Evolutionary conservation across 1,284 basidiomycete species (phyloP), one percentile per base, ranked within the genome.

Genomic region (Neonothopanus nambi): DNA sequence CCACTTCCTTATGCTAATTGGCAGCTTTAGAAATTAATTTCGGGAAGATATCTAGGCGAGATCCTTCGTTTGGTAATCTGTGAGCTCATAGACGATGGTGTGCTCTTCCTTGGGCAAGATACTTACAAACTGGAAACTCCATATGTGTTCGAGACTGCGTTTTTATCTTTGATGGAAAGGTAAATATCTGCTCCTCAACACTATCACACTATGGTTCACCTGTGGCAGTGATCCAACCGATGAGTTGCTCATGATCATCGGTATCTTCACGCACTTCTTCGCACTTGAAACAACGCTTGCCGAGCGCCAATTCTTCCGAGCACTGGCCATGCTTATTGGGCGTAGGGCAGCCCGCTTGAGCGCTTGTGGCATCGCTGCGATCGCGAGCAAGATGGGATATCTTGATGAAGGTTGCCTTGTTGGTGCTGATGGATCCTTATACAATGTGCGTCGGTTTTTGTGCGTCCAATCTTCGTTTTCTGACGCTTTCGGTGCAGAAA

Each of bases 81-180:
- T 69, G 96, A 99, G 70, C 85, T 99, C 59, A 94, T 98, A 67
- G 96, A 99, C 68, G 89, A 95, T 61, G 96, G 96, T 68, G 90
- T 95, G 24, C 82, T 99, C 52, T 99, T 99, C 86, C 80, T 98
- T 36, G 95, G 96, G 39, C 96, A 98, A 74, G 93, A 95, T 72
- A 97, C 95, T 1, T 97, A 98, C 82, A 98, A 98, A 77, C 82
- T 98, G 49, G 95, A 98, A 72, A 92, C 85, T 62, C 81, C 93
- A 6, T 95, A 96, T 69, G 87, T 81, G 40, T 89, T 99, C 66
- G 96, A 99, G 72, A 99, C 96, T 1, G 96, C 96, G 1, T 98
- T 98, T 79, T 76, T 99, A 57, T 95, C 91, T 44, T 78, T 98
- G 52, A 98, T 99, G 87, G 96, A 98, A 75, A 90, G 86, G 87